Base-by-base conservation (phyloP, 2,329 filamentous ascomycete genomes). In the Botryotinia globosa region DNA sequence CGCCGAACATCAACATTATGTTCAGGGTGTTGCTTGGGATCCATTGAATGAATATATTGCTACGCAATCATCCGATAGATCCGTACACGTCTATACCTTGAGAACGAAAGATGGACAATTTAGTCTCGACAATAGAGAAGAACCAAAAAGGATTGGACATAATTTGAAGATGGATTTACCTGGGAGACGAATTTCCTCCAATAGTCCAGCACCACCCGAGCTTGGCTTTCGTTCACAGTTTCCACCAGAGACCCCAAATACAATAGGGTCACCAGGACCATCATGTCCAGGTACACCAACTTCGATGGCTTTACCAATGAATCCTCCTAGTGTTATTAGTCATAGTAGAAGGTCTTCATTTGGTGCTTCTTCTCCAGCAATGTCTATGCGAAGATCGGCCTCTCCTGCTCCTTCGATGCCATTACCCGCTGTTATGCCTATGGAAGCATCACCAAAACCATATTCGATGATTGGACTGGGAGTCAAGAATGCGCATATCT, bases 21-120 rank as follows among this genome's bases (percentile, higher is more conserved):
- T 99, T 29, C 96, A 99, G 83, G 96, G 96, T 65, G 97, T 99
- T 12, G 92, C 96, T 7, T 99, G 96, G 97, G 97, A 99, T 84
- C 97, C 96, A 37, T 84, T 98, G 72, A 98, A 98, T 83, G 96
- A 99, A 83, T 99, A 94, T 82, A 94, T 99, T 74, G 96, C 96
- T 54, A 99, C 96, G 1, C 96, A 99, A 81, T 99, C 96, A 10
- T 99, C 96, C 8, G 96, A 99, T 83, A 92, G 96, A 80, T 98
- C 96, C 2, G 95, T 98, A 22, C 97, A 99, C 82, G 96, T 99
- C 77, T 99, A 99, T 84, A 95, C 92, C 0, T 85, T 99, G 75
- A 97, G 94, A 84, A 97, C 93, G 34, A 99, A 98, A 80, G 96
- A 99, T 79, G 96, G 96, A 44, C 94, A 97, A 77, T 97, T 97